Conservation (phyloP, 805 yeast species). For the Wickerhamomyces bovis region DNA sequence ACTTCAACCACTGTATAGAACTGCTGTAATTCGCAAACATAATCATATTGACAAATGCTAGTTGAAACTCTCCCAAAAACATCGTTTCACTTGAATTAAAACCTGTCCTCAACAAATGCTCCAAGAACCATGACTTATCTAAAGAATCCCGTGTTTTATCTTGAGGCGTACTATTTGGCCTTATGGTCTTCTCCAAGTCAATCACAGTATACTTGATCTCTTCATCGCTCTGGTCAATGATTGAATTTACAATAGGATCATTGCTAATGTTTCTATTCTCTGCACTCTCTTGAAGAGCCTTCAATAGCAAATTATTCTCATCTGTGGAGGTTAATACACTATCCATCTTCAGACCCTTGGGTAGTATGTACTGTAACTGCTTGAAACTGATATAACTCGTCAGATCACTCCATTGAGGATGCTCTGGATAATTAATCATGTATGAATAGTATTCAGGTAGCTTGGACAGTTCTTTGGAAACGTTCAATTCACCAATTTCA, state of each 20-base stretch:
- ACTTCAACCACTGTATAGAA: constrained; percentile 55
- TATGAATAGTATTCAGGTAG: constrained; percentile 30
- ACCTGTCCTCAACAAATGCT: constrained; percentile 24
- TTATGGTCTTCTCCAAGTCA: constrained; percentile 33
- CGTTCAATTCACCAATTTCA: constrained; percentile 28
- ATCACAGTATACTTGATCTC: constrained; percentile 38
- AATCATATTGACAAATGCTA: constrained; percentile 42
- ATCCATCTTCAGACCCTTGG: constrained; percentile 24
- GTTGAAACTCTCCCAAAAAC: constrained; percentile 48
- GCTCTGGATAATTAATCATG: constrained; percentile 37
- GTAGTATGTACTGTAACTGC: constrained; percentile 25
- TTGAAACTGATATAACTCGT: constrained; percentile 21
- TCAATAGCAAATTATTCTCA: constrained; percentile 37
- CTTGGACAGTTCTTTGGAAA: constrained; percentile 21
- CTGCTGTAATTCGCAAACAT: constrained; percentile 60
- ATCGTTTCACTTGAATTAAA: constrained; percentile 26
- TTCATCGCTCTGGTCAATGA: constrained; percentile 27
- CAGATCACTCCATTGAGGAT: constrained; percentile 24
- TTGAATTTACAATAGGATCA: constrained; percentile 27
- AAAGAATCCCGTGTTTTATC: constrained; percentile 44
- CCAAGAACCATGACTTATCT: constrained; percentile 59
- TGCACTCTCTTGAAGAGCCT: constrained; percentile 30
- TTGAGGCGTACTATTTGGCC: constrained; percentile 30
- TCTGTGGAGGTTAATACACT: constrained; percentile 45
- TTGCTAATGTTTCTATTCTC: constrained; percentile 20